These are phyloP conservation scores for Kockiozyma suomiensis DNA, from an alignment of 805 yeast species.

Conservation along the genomic window DNA sequence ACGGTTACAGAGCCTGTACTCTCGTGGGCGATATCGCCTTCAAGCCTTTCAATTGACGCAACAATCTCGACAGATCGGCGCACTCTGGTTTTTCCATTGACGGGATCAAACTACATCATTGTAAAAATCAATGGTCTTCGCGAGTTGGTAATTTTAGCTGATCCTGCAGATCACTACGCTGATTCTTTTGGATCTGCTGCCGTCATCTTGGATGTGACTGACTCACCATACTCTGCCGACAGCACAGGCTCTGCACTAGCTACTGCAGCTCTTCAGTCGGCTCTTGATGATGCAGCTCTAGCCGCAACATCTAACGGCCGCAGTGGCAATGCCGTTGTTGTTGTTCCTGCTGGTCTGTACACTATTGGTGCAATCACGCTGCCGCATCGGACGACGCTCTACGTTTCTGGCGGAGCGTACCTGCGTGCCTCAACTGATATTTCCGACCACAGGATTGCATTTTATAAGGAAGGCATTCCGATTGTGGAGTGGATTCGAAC, in stretches of 20 bases:
- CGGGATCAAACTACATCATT: slow-evolving; percentile 18
- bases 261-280: slow-evolving; percentile 14
- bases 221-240: slow-evolving; percentile 19
- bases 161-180: slow-evolving; percentile 14
- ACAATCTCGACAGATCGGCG: background rate
- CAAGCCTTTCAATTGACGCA: background rate
- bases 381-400: slow-evolving; percentile 5
- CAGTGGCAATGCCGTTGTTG: background rate
- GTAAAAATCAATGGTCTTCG: slow-evolving; percentile 22
- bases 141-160: slow-evolving; percentile 23
- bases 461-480: slow-evolving; percentile 1
- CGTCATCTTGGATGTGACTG: background rate
- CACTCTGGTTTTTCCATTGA: slow-evolving; percentile 9
- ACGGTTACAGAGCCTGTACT: background rate
- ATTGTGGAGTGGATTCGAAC: slow-evolving; percentile 20
- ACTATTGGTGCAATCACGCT: slow-evolving; percentile 18
- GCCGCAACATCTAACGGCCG: background rate
- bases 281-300: slow-evolving; percentile 6
- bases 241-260: background rate
- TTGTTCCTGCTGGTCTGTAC: slow-evolving; percentile 24
- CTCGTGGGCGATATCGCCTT: slow-evolving; percentile 18
- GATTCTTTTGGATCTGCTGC: background rate
- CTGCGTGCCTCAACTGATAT: slow-evolving; percentile 2
- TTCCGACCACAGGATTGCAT: slow-evolving; percentile 5
- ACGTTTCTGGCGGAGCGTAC: slow-evolving; percentile 23